phyloP scores from a whole-genome alignment of 345 rosid species.

The Lumnitzera littorea region DNA sequence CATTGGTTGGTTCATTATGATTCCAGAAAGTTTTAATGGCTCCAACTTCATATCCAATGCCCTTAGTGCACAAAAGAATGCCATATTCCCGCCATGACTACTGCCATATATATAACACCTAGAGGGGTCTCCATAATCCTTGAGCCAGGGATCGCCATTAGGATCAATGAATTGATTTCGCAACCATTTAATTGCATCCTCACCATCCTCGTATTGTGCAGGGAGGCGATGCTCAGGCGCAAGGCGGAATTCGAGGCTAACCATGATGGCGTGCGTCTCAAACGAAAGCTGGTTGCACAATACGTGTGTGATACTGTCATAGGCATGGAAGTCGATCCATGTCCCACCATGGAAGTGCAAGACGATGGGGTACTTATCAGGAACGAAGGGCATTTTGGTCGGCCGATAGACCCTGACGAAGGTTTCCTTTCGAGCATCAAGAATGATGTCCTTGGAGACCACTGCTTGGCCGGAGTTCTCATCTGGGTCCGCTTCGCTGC shows the following conservation, averaged over 20 bases:
- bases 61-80: conserved; percentile 19
- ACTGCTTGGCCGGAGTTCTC: conserved; percentile 17
- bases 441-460: conserved; percentile 29
- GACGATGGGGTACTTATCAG: conserved; percentile 25
- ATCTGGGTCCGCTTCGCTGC: conserved; percentile 6
- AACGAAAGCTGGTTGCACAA: conserved; percentile 14
- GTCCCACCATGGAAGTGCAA: conserved; percentile 24
- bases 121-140: conserved; percentile 28
- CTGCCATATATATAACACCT: conserved; percentile 26
- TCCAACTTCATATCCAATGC: conserved; percentile 18
- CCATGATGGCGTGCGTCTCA: conserved; percentile 17
- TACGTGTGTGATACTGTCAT: conserved; percentile 4
- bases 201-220: conserved; percentile 25
- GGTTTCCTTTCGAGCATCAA: conserved; percentile 18
- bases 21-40: conserved; percentile 24
- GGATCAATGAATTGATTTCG: conserved; percentile 20
- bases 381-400: conserved; percentile 11
- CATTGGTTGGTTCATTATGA: conserved; percentile 24
- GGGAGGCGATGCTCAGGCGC: conserved; percentile 33
- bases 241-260: conserved; percentile 27
- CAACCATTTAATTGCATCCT: conserved; percentile 23
- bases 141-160: conserved; percentile 28
- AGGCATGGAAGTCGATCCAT: conserved; percentile 21
- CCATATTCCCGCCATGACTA: conserved; percentile 32
- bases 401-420: conserved; percentile 28